Evolutionary conservation across 768 basidiomycete species (phyloP).

Genomic region (Boletus vermiculosoides): DNA sequence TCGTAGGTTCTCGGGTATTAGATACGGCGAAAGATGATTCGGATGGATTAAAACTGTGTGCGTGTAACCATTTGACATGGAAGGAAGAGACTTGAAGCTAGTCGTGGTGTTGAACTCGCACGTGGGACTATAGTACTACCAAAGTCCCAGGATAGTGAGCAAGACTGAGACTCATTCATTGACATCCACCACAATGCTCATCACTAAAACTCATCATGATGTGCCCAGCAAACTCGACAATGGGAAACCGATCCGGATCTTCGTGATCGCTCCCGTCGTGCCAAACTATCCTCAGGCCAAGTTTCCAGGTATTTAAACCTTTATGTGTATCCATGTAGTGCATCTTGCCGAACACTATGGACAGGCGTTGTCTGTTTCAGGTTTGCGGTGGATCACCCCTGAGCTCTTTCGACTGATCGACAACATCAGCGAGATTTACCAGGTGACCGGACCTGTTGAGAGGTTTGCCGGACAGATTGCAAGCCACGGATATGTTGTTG

Average conservation of each 20-base stretch:
- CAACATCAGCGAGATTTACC: slow-evolving; percentile 80
- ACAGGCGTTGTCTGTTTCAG: slow-evolving; percentile 82
- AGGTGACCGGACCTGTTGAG: slow-evolving; percentile 96
- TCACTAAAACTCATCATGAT: slow-evolving; percentile 77
- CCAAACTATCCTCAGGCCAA: slow-evolving; percentile 86
- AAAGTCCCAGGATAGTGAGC: no score
- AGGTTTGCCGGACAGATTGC: slow-evolving; percentile 87
- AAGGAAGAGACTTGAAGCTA: neutral
- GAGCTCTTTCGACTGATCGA: neutral
- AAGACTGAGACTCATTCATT: neutral
- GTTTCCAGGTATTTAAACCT: slow-evolving; percentile 65
- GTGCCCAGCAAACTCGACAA: slow-evolving; percentile 65
- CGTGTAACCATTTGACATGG: no score
- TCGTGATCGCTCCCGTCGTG: slow-evolving; percentile 75
- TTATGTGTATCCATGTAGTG: neutral
- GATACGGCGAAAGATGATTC: no score
- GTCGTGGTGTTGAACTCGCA: no score
- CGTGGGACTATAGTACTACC: no score
- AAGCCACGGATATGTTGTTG: slow-evolving; percentile 81
- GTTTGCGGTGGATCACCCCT: slow-evolving; percentile 32
- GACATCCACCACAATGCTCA: slow-evolving; percentile 57
- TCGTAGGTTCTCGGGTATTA: no score
- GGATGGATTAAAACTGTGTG: neutral
- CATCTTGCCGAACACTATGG: neutral
- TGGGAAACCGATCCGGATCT: slow-evolving; percentile 72